Conservation (phyloP, 768 basidiomycete species). For the Pisolithus microcarpus region DNA sequence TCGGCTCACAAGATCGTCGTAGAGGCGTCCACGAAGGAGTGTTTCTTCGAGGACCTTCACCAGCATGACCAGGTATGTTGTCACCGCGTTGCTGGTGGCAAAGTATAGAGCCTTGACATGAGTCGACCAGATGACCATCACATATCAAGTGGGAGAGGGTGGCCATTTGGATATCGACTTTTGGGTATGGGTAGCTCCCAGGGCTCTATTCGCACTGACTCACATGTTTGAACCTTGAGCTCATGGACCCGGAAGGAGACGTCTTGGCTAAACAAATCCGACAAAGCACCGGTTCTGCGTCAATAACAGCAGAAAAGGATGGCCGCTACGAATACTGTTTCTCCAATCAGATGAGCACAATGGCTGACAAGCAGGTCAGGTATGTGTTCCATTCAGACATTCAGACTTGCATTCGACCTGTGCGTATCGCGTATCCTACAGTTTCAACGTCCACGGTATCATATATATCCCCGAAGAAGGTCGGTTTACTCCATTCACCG, state of each 20-base stretch:
- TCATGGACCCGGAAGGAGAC: slow-evolving; percentile 65
- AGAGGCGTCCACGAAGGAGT: slow-evolving; percentile 77
- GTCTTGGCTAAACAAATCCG: slow-evolving; percentile 74
- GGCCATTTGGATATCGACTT: slow-evolving; percentile 98
- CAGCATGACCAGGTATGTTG: slow-evolving; percentile 72
- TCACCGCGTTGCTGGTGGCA: neutral
- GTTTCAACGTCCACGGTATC: slow-evolving; percentile 98
- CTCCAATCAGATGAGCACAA: slow-evolving; percentile 97
- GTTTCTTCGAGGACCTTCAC: slow-evolving; percentile 94
- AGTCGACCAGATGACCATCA: slow-evolving; percentile 84
- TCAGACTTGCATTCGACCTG: slow-evolving; percentile 1
- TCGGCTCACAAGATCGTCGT: slow-evolving; percentile 70
- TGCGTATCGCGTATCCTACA: slow-evolving; percentile 22
- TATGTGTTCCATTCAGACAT: slow-evolving; percentile 21
- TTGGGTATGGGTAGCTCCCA: slow-evolving; percentile 50
- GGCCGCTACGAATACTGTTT: slow-evolving; percentile 95
- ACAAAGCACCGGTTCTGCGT: slow-evolving; percentile 82
- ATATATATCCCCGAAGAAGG: slow-evolving; percentile 91
- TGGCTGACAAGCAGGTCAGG: slow-evolving; percentile 95
- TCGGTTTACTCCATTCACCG: slow-evolving; percentile 22
- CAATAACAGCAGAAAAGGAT: slow-evolving; percentile 81
- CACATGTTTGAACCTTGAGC: slow-evolving; percentile 37
- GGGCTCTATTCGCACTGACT: neutral
- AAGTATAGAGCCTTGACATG: neutral
- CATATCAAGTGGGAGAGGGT: slow-evolving; percentile 97